phyloP scores from a whole-genome alignment of 805 yeast species.

The Myxozyma nipponensis region DNA sequence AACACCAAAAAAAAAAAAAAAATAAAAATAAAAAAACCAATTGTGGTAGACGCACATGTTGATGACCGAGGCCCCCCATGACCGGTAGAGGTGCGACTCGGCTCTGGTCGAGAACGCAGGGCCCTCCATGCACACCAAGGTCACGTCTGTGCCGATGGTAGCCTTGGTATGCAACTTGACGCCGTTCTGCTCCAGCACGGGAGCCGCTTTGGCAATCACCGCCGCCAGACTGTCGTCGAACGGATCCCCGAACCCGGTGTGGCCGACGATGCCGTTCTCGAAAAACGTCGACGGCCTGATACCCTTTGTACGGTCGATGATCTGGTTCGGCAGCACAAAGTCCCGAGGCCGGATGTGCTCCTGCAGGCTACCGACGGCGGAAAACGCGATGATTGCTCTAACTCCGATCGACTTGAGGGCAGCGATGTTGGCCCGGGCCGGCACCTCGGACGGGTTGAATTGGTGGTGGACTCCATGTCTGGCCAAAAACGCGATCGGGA shows the following conservation, averaged over 20 bases:
- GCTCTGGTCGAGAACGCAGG: conserved; percentile 98
- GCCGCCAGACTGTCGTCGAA: conserved; percentile 72
- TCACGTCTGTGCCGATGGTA: conserved; percentile 67
- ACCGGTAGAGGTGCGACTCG: conserved; percentile 78
- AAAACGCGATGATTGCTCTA: conserved; percentile 82
- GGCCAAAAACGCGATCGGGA: conserved; percentile 88
- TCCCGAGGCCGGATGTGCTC: conserved; percentile 89
- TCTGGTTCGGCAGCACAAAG: conserved; percentile 93
- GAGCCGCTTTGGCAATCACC: conserved; percentile 57
- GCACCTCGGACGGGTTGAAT: conserved; percentile 86
- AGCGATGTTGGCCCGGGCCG: conserved; percentile 90
- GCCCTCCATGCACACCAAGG: conserved; percentile 97
- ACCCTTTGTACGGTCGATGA: conserved; percentile 96
- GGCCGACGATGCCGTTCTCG: conserved; percentile 92
- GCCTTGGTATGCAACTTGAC: conserved; percentile 62
- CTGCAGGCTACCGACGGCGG: conserved; percentile 94
- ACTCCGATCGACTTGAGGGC: conserved; percentile 87
- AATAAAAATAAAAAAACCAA: neutral
- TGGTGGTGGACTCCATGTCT: conserved; percentile 93
- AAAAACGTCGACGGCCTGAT: conserved; percentile 85
- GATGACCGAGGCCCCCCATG: conserved; percentile 92
- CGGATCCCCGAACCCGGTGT: conserved; percentile 96
- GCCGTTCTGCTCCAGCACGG: conserved; percentile 54
- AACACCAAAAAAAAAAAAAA: no score
- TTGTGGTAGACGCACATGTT: conserved; percentile 56